Evolutionary conservation across 106 monocot genomes (phyloP), one percentile per base, ranked within the genome.

Genomic region (Triglochin maritima): DNA sequence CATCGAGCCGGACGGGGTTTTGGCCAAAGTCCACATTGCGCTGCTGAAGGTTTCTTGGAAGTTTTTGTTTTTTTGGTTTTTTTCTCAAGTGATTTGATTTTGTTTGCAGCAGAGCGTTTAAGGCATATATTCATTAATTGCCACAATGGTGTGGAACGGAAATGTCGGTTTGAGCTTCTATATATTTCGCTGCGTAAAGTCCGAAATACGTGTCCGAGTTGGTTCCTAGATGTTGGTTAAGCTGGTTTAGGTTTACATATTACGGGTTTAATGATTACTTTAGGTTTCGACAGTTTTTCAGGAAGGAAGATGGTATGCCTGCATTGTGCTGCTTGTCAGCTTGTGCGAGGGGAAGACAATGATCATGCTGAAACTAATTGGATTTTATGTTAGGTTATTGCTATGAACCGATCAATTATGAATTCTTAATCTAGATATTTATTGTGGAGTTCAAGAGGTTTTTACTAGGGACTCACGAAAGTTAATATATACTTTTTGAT

Each of bases 11-110:
- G 69, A 69, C 42, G 45, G 53, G 62, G 42, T 69, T 7, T 46
- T 76, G 53, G 61, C 76, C 4, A 9, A 69, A 55, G 46, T 76
- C 15, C 76, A 76, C 55, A 43, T 76, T 69, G 54, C 69, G 1
- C 47, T 76, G 53, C 4, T 76, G 55, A 68, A 76, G 76, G 76
- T 76, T 62, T 51, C 6, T 43, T 6, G 13, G n/a, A 59, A 5
- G 16, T 51, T n/a, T 67, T 55, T 46, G 46, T 5, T 63, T 16
- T 67, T 63, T 8, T 6, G 14, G 4, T 16, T 16, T 16, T 59
- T 17, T 59, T 59, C 3, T 0, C 14, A 6, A 17, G 15, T 59
- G 13, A 59, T 41, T 17, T 59, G 15, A 7, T 29, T 13, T 59
- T 41, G 15, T 59, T 14, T 6, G 29, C 1, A 4, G 59, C 59